Evolutionary conservation across 2,329 filamentous ascomycete species (phyloP), one percentile per base, ranked within the genome.

Genomic region (Aschersonia sp.): DNA sequence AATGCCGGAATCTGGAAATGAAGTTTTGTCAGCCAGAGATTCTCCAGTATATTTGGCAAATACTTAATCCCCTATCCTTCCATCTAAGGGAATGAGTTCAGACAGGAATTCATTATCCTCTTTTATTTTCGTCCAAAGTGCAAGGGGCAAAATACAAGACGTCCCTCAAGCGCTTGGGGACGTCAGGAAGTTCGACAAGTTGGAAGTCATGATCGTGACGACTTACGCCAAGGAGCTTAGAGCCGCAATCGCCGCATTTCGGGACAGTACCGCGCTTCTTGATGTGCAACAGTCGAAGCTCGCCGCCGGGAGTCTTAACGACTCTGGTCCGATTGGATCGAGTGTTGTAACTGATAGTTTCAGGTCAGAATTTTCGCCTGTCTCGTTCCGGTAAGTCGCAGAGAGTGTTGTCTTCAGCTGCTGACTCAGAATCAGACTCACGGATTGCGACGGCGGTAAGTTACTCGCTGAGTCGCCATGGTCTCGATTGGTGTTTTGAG

Each of bases 201-300:
- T 22, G 22, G 4, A 22, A 22, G 22, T 22, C 22, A 22, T 22
- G 22, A 22, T 22, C 22, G 22, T 22, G 22, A 22, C 5, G 35
- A 94, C 88, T 84, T 87, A 98, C 89, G 72, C 92, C 92, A 67
- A 87, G 81, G 65, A 98, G 84, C 79, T 97, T 97, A 76, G 81
- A 81, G 67, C 92, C 92, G 68, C 94, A 98, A 80, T 98, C 92
- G 80, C 94, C 87, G 70, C 92, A 98, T 81, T 98, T 98, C 68
- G 92, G 92, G 57, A 89, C 85, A 69, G 88, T 94, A 62, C 89
- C 92, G 71, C 83, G 86, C 87, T 98, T 98, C 86, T 97, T 97
- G 79, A 95, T 89, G 84, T 98, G 90, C 63, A 97, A 85, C 68
- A 95, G 83, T 70, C 92, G 83, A 66, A 95, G 83, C 70, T 90